Percentiles rank a stretch among this genome's conserved stretches.
Evolutionary conservation across 1,284 basidiomycete species (phyloP).

Genomic region (Wallemia mellicola): DNA sequence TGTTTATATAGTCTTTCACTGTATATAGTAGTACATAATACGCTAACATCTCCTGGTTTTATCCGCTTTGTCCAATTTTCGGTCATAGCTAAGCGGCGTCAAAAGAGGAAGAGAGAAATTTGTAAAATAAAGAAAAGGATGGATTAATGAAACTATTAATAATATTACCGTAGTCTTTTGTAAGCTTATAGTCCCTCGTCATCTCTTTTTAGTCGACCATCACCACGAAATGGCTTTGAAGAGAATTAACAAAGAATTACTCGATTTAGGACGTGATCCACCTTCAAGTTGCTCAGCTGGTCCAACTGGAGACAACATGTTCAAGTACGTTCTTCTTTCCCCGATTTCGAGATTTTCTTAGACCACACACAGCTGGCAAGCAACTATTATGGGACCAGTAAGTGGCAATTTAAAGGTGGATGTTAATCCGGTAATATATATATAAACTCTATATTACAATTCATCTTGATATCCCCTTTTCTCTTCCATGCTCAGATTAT

Average conservation of each 20-base stretch:
- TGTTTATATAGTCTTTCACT: too few relatives aligned
- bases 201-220: not conserved
- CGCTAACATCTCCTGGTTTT: too few relatives aligned
- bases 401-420: slow-evolving; percentile 13
- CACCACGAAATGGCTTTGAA: slow-evolving; percentile 51
- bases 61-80: too few relatives aligned
- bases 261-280: slow-evolving; percentile 18
- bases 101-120: not conserved
- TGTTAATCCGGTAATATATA: too few relatives aligned
- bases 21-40: too few relatives aligned
- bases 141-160: not conserved
- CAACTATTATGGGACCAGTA: slow-evolving; percentile 90
- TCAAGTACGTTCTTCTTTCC: slow-evolving; percentile 23
- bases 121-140: not conserved
- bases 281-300: slow-evolving; percentile 92
- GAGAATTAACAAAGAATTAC: slow-evolving; percentile 85
- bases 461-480: not conserved
- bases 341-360: not conserved
- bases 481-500: not conserved
- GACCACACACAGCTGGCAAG: slow-evolving; percentile 32
- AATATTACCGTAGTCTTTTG: not conserved
- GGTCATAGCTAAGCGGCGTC: too few relatives aligned
- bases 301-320: slow-evolving; percentile 83
- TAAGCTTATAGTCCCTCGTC: not conserved
- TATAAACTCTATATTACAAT: too few relatives aligned